Evolutionary conservation across 208 protist genomes (phyloP).

Genomic region (Leptomonas seymouri): DNA sequence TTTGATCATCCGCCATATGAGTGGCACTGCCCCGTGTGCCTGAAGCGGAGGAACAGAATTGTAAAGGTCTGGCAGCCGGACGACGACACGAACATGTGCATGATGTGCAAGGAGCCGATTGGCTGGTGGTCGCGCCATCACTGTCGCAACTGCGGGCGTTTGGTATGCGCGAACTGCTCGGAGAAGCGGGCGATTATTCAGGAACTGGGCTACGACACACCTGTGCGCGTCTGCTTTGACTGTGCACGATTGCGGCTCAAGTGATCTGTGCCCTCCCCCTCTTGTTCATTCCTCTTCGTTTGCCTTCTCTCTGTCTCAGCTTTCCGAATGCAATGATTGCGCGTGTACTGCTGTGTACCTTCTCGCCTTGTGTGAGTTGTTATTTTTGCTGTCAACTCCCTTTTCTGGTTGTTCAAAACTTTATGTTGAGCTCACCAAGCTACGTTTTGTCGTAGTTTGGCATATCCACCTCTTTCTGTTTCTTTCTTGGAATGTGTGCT

Average conservation of each 20-base stretch:
- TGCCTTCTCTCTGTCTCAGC: no score
- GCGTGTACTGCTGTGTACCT: no score
- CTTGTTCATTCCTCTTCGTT: no score
- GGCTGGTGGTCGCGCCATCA: slow-evolving; percentile 86
- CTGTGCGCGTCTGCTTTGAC: slow-evolving; percentile 84
- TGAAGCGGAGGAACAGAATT: slow-evolving; percentile 24
- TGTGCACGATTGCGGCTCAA: slow-evolving; percentile 35
- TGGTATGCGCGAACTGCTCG: slow-evolving; percentile 76
- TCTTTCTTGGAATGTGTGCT: no score
- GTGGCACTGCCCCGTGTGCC: slow-evolving; percentile 83
- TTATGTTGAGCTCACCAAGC: no score
- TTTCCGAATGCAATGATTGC: no score
- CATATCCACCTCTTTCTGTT: no score
- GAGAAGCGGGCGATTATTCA: slow-evolving; percentile 55
- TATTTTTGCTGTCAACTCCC: no score
- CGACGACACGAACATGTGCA: slow-evolving; percentile 51
- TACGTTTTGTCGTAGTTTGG: no score
- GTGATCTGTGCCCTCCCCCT: slow-evolving; percentile 5
- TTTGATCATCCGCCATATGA: slow-evolving; percentile 60
- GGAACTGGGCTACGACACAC: slow-evolving; percentile 57
- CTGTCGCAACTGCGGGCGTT: slow-evolving; percentile 82
- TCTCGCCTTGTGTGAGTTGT: no score
- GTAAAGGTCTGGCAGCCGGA: slow-evolving; percentile 90
- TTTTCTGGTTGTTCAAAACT: no score
- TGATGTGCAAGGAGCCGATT: slow-evolving; percentile 64